phyloP scores from a whole-genome alignment of 257 asterid genomes.

The Primulina eburnea region DNA sequence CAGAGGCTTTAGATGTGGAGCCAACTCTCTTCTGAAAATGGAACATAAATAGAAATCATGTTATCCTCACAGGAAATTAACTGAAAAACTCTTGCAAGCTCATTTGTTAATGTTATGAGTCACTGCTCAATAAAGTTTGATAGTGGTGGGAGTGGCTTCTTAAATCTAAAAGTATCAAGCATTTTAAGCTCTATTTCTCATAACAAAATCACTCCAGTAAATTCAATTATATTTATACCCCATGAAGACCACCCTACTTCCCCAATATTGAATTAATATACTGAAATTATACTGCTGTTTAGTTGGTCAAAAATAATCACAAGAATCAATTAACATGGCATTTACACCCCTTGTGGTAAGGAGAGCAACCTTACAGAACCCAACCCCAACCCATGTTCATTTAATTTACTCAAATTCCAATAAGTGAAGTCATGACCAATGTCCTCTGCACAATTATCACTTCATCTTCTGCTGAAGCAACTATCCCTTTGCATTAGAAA shows the following conservation, averaged over 20 bases:
- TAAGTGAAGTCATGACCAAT: constrained; percentile 12
- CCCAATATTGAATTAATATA: no score
- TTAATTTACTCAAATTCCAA: background rate
- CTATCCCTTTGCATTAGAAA: constrained; percentile 10
- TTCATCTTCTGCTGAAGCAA: constrained; percentile 7
- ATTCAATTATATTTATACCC: no score
- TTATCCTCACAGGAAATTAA: constrained; percentile 11
- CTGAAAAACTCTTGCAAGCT: constrained; percentile 18
- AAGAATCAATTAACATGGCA: no score
- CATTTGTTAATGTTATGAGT: background rate
- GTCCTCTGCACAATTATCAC: background rate
- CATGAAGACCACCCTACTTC: no score
- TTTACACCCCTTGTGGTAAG: no score
- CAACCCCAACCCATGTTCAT: no score
- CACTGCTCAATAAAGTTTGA: background rate
- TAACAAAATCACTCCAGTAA: no score
- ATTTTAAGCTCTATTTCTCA: no score
- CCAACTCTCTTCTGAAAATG: constrained; percentile 83
- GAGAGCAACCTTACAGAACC: no score
- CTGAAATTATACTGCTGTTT: no score
- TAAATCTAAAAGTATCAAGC: no score
- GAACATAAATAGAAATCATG: constrained; percentile 23
- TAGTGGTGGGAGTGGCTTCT: background rate
- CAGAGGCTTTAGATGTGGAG: constrained; percentile 81
- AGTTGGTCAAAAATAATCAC: no score